These are phyloP conservation scores for Irpex rosettiformis DNA, from an alignment of 1,284 basidiomycete genomes.

Conservation along the genomic window DNA sequence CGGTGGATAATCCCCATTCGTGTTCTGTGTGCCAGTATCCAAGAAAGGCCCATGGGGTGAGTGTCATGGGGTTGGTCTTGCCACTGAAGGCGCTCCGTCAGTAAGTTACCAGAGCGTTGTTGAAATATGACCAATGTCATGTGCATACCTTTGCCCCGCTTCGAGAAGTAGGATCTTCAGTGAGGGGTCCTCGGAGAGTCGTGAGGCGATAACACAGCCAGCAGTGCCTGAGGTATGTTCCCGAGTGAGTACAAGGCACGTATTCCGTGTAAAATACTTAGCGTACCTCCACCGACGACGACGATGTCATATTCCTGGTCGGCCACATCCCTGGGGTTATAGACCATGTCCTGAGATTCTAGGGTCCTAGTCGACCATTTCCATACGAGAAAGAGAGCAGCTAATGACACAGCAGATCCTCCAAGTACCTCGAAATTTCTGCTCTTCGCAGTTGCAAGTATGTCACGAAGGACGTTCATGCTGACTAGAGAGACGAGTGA, in stretches of 20 bases:
- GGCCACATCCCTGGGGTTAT: background rate
- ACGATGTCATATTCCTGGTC: constrained; percentile 57
- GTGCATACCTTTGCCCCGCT: constrained; percentile 55
- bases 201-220: constrained; percentile 64
- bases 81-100: constrained; percentile 20
- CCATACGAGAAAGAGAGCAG: background rate
- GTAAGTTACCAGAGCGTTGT: background rate
- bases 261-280: background rate
- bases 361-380: background rate
- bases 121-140: background rate
- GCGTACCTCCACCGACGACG: constrained; percentile 58
- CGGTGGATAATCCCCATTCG: constrained; percentile 52
- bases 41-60: constrained; percentile 23
- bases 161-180: constrained; percentile 61
- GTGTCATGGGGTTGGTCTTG: constrained; percentile 9
- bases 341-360: background rate
- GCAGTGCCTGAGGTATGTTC: constrained; percentile 48
- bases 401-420: background rate
- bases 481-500: too few species aligned
- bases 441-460: background rate
- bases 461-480: background rate
- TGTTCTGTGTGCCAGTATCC: constrained; percentile 39
- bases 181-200: constrained; percentile 56
- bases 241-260: background rate
- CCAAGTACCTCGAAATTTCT: background rate